A percentile compares a stretch with the other conserved stretches of the same genome.
Evolutionary conservation across 805 yeast species (phyloP).

Genomic region (Ogataea degrootiae): DNA sequence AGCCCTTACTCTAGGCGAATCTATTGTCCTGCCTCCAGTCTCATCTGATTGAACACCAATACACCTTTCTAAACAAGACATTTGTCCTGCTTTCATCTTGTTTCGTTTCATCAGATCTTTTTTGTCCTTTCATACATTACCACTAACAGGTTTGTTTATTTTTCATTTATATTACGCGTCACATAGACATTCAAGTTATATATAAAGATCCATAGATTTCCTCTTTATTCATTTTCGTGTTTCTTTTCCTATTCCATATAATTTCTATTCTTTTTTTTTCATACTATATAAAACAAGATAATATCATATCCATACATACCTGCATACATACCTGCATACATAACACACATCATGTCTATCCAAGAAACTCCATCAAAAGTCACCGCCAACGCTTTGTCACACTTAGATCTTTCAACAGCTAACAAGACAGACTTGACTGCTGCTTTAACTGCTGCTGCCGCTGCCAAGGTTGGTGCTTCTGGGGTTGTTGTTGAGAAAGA

Average conservation of each 20-base stretch:
- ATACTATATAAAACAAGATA: not conserved
- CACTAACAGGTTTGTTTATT: not conserved
- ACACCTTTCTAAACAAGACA: too few species aligned
- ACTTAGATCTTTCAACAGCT: conserved; percentile 42
- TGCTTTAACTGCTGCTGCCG: conserved; percentile 38
- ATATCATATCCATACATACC: not conserved
- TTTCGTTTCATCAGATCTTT: not conserved
- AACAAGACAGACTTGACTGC: conserved; percentile 39
- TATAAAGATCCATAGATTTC: not conserved
- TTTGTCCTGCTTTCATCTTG: too few species aligned
- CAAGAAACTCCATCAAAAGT: conserved; percentile 71
- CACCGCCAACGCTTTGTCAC: conserved; percentile 52
- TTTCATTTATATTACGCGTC: not conserved
- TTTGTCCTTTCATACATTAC: not conserved
- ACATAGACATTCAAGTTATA: not conserved
- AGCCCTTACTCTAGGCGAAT: too few species aligned
- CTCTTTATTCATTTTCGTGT: not conserved
- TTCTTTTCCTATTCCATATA: not conserved
- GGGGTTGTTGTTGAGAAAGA: conserved; percentile 10
- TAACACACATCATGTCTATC: conserved; percentile 35
- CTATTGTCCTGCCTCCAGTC: too few species aligned
- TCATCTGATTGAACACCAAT: too few species aligned
- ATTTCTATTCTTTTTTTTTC: not conserved
- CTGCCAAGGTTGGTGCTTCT: conserved; percentile 26
- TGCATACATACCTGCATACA: too few species aligned